These are phyloP conservation scores for Hymenoscyphus scutula DNA, from an alignment of 2,329 filamentous ascomycete species.

Conservation along the genomic window DNA sequence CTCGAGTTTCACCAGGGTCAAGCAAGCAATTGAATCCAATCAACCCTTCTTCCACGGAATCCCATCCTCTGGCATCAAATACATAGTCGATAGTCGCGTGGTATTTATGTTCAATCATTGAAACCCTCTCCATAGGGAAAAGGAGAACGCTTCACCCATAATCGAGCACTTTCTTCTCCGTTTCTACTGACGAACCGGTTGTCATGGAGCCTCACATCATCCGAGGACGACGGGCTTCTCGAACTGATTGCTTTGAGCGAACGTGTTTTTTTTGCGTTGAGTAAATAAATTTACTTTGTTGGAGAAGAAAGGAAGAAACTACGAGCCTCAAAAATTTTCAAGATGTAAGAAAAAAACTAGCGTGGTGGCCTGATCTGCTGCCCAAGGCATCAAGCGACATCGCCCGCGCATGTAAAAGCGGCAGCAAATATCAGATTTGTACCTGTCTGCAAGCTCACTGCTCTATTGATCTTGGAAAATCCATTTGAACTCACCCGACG, in stretches of 20 bases:
- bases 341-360: conserved; percentile 9
- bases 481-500: too few relatives aligned
- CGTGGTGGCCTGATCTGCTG: conserved; percentile 8
- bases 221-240: conserved; percentile 33
- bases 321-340: background rate
- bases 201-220: conserved; percentile 36
- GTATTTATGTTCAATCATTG: conserved; percentile 37
- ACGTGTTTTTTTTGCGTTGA: conserved; percentile 31
- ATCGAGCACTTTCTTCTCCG: conserved; percentile 33
- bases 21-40: too few relatives aligned
- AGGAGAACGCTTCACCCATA: conserved; percentile 36
- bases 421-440: too few relatives aligned
- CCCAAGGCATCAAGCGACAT: conserved; percentile 5
- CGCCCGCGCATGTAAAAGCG: background rate
- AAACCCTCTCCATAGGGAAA: conserved; percentile 31
- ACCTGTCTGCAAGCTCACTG: too few relatives aligned
- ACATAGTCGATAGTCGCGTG: background rate
- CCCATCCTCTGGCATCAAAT: background rate
- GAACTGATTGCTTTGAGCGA: conserved; percentile 35
- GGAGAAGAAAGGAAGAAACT: conserved; percentile 9
- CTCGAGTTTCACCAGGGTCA: background rate
- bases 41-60: background rate
- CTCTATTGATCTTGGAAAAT: too few relatives aligned
- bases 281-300: conserved; percentile 16
- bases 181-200: conserved; percentile 35